Percentiles rank a stretch among this genome's conserved stretches.
These are phyloP conservation scores for Orbilia brochopaga DNA, from an alignment of 2,329 filamentous ascomycete species.

Conservation along the genomic window DNA sequence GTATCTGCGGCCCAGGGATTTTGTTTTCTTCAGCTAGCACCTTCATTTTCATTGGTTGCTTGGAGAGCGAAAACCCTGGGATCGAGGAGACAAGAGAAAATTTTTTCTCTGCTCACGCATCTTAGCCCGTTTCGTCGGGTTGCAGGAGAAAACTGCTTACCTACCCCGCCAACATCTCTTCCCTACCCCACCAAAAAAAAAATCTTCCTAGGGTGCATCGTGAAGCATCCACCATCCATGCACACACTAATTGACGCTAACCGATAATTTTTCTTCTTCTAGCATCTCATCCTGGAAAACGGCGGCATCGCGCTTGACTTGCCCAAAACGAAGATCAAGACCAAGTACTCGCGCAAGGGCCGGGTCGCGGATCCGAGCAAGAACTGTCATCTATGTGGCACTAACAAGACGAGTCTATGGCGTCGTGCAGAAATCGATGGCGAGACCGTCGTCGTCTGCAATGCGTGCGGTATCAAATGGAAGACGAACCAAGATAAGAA, in stretches of 20 bases:
- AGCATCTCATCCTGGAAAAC: conserved; percentile 46
- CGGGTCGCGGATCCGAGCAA: conserved; percentile 55
- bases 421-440: conserved; percentile 55
- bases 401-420: conserved; percentile 55
- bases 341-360: conserved; percentile 54
- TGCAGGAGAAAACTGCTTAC: conserved; percentile 37
- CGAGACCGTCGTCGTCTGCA: conserved; percentile 55
- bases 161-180: conserved; percentile 33
- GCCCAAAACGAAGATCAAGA: conserved; percentile 51
- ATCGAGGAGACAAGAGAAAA: conserved; percentile 29
- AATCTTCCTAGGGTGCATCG: conserved; percentile 19
- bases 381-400: conserved; percentile 55
- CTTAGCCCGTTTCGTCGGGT: conserved; percentile 43
- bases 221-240: conserved; percentile 19
- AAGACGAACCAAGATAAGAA: conserved; percentile 53
- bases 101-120: conserved; percentile 42
- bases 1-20: conserved; percentile 21
- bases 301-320: conserved; percentile 49
- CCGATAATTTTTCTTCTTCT: conserved; percentile 25
- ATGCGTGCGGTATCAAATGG: conserved; percentile 56
- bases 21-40: conserved; percentile 36
- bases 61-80: conserved; percentile 32
- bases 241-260: conserved; percentile 40
- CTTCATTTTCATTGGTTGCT: conserved; percentile 46
- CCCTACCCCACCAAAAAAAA: conserved; percentile 44